phyloP scores from a whole-genome alignment of 768 basidiomycete genomes.

The Boletus pseudopeckii region DNA sequence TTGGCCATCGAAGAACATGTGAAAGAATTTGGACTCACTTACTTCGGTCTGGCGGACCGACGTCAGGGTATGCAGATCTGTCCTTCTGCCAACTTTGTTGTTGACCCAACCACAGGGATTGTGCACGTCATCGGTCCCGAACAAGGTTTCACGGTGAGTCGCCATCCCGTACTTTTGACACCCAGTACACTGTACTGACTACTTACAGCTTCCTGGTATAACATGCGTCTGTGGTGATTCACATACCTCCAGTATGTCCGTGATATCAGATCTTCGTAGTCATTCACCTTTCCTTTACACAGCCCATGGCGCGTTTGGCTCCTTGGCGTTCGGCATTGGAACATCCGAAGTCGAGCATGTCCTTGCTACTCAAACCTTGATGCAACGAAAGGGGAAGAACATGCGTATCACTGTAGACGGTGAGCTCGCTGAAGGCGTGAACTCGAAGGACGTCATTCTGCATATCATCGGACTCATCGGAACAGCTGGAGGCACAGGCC shows the following conservation, averaged over 20 bases:
- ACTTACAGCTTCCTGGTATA: constrained; percentile 61
- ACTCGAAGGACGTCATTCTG: constrained; percentile 86
- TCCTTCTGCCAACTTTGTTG: background rate
- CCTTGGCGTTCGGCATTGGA: constrained; percentile 89
- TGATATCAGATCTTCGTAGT: background rate
- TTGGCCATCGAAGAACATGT: constrained; percentile 84
- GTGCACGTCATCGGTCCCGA: constrained; percentile 92
- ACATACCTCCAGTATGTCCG: constrained; percentile 78
- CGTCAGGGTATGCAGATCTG: constrained; percentile 62
- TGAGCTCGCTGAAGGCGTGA: constrained; percentile 74
- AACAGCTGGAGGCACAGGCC: constrained; percentile 91
- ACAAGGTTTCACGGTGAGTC: constrained; percentile 80
- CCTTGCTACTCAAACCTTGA: constrained; percentile 84
- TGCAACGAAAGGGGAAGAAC: constrained; percentile 87
- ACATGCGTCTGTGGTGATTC: constrained; percentile 92
- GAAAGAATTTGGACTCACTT: constrained; percentile 87
- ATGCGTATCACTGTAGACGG: constrained; percentile 91
- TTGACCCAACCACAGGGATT: constrained; percentile 50
- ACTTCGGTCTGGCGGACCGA: constrained; percentile 87
- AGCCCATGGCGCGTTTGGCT: constrained; percentile 93
- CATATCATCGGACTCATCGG: constrained; percentile 90
- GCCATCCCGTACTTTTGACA: background rate
- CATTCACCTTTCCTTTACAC: constrained; percentile 1
- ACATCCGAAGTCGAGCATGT: constrained; percentile 95
- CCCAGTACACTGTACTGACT: background rate